These are phyloP conservation scores for Leccinum variicolor DNA, from an alignment of 768 basidiomycete genomes.

Conservation along the genomic window DNA sequence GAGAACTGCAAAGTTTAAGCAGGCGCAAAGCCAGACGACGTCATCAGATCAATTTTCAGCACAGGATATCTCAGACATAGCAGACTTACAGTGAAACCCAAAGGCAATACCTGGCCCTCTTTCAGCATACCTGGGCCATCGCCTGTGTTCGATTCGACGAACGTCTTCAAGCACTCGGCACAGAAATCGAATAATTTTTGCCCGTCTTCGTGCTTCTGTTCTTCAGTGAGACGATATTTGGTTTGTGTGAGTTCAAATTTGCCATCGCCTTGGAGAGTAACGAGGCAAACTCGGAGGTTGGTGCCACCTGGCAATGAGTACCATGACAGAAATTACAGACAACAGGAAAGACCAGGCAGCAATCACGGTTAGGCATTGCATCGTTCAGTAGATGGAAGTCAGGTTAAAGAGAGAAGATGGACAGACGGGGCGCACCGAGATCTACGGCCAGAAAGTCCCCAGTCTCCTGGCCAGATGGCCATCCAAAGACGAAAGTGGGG, in stretches of 20 bases:
- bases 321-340: neutral
- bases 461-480: conserved; percentile 86
- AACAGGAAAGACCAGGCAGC: neutral
- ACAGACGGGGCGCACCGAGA: conserved; percentile 55
- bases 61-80: neutral
- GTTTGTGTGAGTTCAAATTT: conserved; percentile 98
- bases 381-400: neutral
- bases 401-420: neutral
- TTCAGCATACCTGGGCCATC: conserved; percentile 46
- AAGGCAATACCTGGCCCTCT: conserved; percentile 60
- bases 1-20: conserved; percentile 65
- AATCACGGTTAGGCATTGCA: neutral
- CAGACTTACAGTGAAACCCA: conserved; percentile 86
- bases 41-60: conserved; percentile 2
- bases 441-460: conserved; percentile 91
- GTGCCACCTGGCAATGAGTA: conserved; percentile 66
- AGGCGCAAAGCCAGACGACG: neutral
- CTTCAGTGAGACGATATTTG: conserved; percentile 95
- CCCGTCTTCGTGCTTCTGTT: conserved; percentile 98
- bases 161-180: conserved; percentile 87
- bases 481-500: conserved; percentile 94
- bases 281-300: conserved; percentile 97
- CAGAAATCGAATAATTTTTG: conserved; percentile 97
- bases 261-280: conserved; percentile 85
- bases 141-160: conserved; percentile 71